Evolutionary conservation across 2,329 filamentous ascomycete genomes (phyloP), one percentile per base, ranked within the genome.

Genomic region (Rhynchosporium graminicola): DNA sequence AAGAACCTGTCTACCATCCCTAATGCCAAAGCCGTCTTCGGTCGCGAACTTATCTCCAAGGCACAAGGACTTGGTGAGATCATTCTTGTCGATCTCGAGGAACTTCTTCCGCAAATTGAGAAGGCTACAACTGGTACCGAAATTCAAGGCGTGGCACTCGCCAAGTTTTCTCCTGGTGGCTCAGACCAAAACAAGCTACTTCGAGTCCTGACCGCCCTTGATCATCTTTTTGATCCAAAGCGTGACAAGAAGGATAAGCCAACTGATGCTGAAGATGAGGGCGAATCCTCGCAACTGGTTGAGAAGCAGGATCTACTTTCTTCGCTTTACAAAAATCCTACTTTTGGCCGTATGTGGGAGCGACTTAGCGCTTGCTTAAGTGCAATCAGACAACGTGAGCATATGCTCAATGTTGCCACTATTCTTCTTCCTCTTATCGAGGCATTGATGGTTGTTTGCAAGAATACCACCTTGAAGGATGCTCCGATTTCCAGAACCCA

Each of bases 391-490:
- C 86, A 96, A 76, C 90, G 93, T 62, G 93, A 96, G 74, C 96
- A 92, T 74, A 95, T 98, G 88, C 86, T 98, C 73, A 97, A 96
- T 72, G 93, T 99, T 61, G 96, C 95, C 36, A 98, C 94, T 0
- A 98, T 98, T 67, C 83, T 99, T 31, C 81, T 98, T 42, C 95
- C 95, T 36, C 80, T 99, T 36, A 97, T 99, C 65, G 95, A 99
- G 76, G 92, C 93, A 5, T 81, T 99, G 65, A 99, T 99, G 95
- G 95, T 99, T 59, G 93, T 99, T 33, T 99, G 96, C 83, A 99
- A 98, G 81, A 98, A 98, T 76, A 97, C 92, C 8, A 90, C 92
- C 1, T 77, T 52, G 75, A 83, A 67, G 75, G 73, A 71, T 40
- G 55, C 66, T 31, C 66, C 70, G 5, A 58, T 69, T 8, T 59